Evolutionary conservation across 1,284 basidiomycete species (phyloP), one percentile per base, ranked within the genome.

Genomic region (Phaffia rhodozyma): DNA sequence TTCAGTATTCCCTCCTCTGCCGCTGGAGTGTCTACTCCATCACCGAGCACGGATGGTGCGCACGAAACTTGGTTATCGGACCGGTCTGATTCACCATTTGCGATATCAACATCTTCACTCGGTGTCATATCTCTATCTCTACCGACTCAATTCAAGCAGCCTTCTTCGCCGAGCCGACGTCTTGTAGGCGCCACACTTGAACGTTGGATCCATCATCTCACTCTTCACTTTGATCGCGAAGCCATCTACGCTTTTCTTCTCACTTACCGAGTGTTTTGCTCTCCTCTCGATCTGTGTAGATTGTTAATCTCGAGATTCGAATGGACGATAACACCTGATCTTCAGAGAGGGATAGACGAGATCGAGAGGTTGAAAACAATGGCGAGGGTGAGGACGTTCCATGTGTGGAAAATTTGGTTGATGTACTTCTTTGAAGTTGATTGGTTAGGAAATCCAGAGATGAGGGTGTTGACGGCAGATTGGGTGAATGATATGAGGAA

Each of bases 141-240:
- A 16, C 38, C 38, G 38, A 43, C 6, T 43, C 38, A 16, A 16
- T 16, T 11, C 38, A 43, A 43, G 13, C 7, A 43, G 13, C 38
- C 2, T 7, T 43, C 13, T 7, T 43, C 13, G 7, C 13, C 38
- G 38, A 43, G 13, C 38, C 38, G 38, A 43, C 38, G 38, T 16
- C 76, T 92, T 20, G 78, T 91, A 47, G 89, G 87, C 0, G 89
- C 89, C 4, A 90, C 88, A 3, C 87, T 91, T 68, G 89, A 92
- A 72, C 83, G 89, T 1, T 90, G 89, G 87, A 85, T 92, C 65
- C 88, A 88, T 0, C 89, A 92, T 71, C 77, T 91, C 55, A 91
- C 89, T 38, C 84, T 86, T 69, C 86, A 89, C 72, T 86, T 90
- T 69, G 79, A 91, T 27, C 79, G 89, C 64, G 66, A 64, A 27